Evolutionary conservation across 192 early-diverging fungal species (phyloP), one percentile per base, ranked within the genome.

Genomic region (Coemansia sp.): DNA sequence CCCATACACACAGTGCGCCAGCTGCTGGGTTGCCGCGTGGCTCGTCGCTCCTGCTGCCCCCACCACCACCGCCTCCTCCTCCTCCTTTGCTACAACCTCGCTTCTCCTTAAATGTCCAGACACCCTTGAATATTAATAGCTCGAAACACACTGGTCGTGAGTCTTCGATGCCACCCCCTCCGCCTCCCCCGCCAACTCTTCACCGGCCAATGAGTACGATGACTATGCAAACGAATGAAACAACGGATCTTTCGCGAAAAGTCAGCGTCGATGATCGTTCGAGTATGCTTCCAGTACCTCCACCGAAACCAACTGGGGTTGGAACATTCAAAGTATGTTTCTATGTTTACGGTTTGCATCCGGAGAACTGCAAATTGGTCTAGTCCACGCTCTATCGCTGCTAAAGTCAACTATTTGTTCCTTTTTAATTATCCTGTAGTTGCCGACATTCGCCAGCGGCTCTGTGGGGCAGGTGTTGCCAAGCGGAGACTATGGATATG

Each of bases 261-360:
- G n/a, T 26, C 65, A 36, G 33, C 20, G 26, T 53, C 53, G 11
- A 63, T 60, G 23, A 34, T 48, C 36, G 43, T 68, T 35, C 73
- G 24, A 23, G 16, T 18, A 34, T 38, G 35, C 57, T n/a, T 59
- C 57, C 57, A 21, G 34, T 4, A 18, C 57, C 57, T n/a, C 57
- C 74, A 34, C 71, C 74, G n/a, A 82, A 82, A 59, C 79, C 79
- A 15, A 53, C 66, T 10, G 67, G 70, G 9, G 68, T 81, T 20
- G 58, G 59, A 59, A n/a, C 63, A n/a, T 15, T 67, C 55, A 76
- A 64, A 62, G 74, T 76, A 70, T 46, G 67, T 59, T 44, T 15
- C 7, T 24, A 6, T 58, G 23, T 35, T 38, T 49, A 49, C 18
- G 46, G 6, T 49, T 8, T 8, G 8, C 6, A 49, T 49, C 20